Conservation (phyloP, 192 early-diverging fungal genomes). For the Podila horticola region DNA sequence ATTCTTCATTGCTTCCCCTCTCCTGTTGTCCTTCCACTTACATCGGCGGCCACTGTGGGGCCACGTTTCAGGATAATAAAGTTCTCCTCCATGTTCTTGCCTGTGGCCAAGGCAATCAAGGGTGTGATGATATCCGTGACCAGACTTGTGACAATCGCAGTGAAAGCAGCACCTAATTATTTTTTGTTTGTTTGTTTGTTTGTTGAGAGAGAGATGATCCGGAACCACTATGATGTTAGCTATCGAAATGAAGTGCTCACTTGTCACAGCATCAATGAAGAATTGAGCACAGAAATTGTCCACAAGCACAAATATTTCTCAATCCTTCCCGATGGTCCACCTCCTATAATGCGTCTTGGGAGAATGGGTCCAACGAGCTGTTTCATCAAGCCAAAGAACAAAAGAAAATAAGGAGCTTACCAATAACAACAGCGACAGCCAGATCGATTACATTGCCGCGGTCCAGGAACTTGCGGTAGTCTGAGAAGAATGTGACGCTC, state of each 20-base stretch:
- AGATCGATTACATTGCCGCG: slow-evolving; percentile 72
- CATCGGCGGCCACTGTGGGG: slow-evolving; percentile 11
- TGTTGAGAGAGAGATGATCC: background rate
- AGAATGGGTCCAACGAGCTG: background rate
- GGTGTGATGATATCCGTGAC: slow-evolving; percentile 68
- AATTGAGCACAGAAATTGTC: no score
- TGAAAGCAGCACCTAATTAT: slow-evolving; percentile 43
- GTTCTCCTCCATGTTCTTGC: slow-evolving; percentile 54
- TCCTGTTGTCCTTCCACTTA: background rate
- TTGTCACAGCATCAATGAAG: no score
- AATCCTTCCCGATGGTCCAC: no score
- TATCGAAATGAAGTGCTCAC: no score
- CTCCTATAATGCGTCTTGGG: background rate
- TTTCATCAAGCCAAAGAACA: background rate
- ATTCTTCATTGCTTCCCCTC: no score
- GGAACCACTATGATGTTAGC: background rate
- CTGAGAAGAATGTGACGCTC: slow-evolving; percentile 53
- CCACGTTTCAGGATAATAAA: slow-evolving; percentile 51
- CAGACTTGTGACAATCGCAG: slow-evolving; percentile 51
- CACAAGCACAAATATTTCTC: no score
- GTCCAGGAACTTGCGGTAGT: slow-evolving; percentile 65
- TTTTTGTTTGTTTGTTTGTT: no score
- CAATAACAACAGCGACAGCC: slow-evolving; percentile 73
- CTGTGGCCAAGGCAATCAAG: slow-evolving; percentile 64
- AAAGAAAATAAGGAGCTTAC: slow-evolving; percentile 14